Base-by-base conservation (phyloP, 345 rosid genomes). In the Gossypium thurberi region DNA sequence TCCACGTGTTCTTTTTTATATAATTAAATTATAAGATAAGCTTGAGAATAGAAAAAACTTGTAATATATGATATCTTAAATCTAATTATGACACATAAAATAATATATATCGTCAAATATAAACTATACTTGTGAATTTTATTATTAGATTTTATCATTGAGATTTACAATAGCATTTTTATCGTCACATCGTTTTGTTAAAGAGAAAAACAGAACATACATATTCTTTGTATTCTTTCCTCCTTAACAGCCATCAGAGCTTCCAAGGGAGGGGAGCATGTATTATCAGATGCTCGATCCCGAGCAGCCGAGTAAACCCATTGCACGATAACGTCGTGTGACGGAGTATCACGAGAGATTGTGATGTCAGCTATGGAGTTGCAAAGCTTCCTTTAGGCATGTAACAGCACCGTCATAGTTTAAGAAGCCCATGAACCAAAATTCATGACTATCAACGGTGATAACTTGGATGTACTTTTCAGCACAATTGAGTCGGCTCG, bases 381-480 rank as follows among this genome's bases (percentile, higher is more conserved):
- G 60, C 60, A 56, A 56, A 56, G 60, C 60, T 56, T 56, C 60
- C 13, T 9, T 20, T 20, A 56, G 60, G 60, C 26, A 56, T 20
- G 60, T 20, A 56, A 20, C 60, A 20, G 60, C 60, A 8, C 60
- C 28, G 26, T 20, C 60, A 56, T 56, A 56, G 60, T 56, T 56
- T 1, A 56, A 56, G 60, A 56, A 56, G 13, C 26, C 60, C 60
- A 56, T 56, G 60, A 56, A 56, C 60, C 60, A 56, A 10, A 56
- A 56, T 56, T 56, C 60, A 56, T 56, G 60, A 56, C 60, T 10
- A 56, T 56, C 60, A 56, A 56, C 60, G 10, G 60, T 20, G 26
- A 56, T 21, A 56, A 56, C 60, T 56, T 56, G 60, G 28, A 56
- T 56, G 60, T 56, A 56, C 60, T 56, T 56, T 56, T 56, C 60